Conservation (phyloP, 2,329 filamentous ascomycete genomes). For the Diaporthe citrichinensis region DNA sequence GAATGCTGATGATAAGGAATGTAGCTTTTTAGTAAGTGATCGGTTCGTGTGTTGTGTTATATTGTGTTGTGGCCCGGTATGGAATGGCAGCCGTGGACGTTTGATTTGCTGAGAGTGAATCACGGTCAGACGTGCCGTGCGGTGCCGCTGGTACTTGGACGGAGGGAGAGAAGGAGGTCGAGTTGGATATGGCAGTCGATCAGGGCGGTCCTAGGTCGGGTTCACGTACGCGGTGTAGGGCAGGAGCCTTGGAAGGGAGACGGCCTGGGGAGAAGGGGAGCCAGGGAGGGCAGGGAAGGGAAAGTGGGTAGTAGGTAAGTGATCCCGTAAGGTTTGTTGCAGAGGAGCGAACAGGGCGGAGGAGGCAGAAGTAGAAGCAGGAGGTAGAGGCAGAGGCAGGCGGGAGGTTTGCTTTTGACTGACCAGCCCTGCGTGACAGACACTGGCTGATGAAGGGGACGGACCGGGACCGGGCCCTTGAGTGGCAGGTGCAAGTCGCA, state of each 20-base stretch:
- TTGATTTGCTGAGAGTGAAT: not conserved
- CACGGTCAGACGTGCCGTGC: not conserved
- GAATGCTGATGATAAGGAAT: constrained; percentile 10
- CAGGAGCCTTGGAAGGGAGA: constrained; percentile 14
- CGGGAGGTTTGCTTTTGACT: constrained; percentile 35
- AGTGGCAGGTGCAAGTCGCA: constrained; percentile 19
- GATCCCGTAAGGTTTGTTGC: not conserved
- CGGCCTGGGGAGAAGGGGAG: constrained; percentile 10
- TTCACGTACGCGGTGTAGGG: not conserved
- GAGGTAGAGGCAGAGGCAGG: not conserved
- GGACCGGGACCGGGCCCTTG: constrained; percentile 21
- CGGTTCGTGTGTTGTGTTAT: constrained; percentile 13
- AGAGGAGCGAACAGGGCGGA: constrained; percentile 20
- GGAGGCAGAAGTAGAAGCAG: not conserved
- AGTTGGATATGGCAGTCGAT: not conserved
- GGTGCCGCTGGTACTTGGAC: not conserved
- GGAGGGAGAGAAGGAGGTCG: constrained; percentile 2
- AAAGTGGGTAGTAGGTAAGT: constrained; percentile 3
- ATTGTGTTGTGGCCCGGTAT: not conserved
- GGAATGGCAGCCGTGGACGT: not conserved
- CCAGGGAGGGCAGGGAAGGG: not conserved
- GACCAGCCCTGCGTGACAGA: constrained; percentile 24
- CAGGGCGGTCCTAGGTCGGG: not conserved
- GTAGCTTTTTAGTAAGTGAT: not conserved
- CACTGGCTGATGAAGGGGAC: constrained; percentile 27